Conservation (phyloP, 2,329 filamentous ascomycete species). For the Beauveria rudraprayagi region DNA sequence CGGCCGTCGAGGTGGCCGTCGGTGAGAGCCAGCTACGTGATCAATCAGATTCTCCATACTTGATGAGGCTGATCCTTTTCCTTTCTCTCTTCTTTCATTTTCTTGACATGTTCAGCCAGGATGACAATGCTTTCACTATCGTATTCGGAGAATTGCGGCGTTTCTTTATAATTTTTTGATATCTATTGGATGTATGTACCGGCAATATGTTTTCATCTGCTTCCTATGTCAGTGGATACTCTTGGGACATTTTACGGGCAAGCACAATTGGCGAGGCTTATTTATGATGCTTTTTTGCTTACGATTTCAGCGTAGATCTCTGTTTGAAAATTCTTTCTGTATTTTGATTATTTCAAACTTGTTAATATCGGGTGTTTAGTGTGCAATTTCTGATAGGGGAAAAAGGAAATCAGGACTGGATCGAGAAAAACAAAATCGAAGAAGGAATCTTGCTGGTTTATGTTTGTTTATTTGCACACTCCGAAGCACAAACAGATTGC, state of each 20-base stretch:
- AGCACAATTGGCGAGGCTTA: not conserved
- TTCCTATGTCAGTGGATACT: not conserved
- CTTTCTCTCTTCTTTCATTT: not conserved
- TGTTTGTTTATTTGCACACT: not conserved
- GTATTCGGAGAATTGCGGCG: not conserved
- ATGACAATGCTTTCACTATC: not conserved
- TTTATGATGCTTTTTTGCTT: not conserved
- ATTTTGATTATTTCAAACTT: not conserved
- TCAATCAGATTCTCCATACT: not conserved
- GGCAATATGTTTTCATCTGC: not conserved
- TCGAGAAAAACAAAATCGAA: not conserved
- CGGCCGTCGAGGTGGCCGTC: slow-evolving; percentile 29
- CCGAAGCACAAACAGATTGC: not conserved
- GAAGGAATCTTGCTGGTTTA: not conserved
- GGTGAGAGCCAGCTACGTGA: not conserved
- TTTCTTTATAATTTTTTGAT: not conserved
- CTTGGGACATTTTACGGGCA: not conserved
- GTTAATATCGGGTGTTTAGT: not conserved
- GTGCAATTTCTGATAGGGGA: not conserved
- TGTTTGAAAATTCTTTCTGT: not conserved
- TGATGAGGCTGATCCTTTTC: not conserved
- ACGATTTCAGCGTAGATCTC: slow-evolving; percentile 1
- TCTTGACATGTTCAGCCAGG: not conserved
- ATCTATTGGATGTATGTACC: not conserved
- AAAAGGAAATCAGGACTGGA: not conserved